Base-by-base conservation (phyloP, 805 yeast species). In the Ogataea siamensis region DNA sequence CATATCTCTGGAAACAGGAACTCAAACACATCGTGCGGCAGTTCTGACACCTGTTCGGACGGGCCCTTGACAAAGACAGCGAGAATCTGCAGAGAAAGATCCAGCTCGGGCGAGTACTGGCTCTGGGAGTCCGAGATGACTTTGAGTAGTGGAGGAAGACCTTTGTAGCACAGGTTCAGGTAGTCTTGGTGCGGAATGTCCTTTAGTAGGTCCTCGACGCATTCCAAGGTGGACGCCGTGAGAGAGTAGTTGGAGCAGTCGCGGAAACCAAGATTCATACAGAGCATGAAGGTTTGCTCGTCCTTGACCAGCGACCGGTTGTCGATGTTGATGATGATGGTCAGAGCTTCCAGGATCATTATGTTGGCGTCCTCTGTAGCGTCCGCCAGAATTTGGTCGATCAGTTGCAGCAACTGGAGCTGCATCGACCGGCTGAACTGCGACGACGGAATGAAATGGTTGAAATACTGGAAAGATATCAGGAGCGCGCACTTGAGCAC, bases 361-460 rank as follows among this genome's bases (percentile, higher is more conserved):
- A 88, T 75, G 23, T 84, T 78, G 0, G 95, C 74, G 51, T 89
- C 98, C 31, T 87, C 96, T 30, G 79, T 84, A 0, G 93, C 74
- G 1, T 76, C 82, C 1, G 70, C 73, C 3, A 73, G 54, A 7
- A 91, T 58, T 2, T 70, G 57, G 3, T 57, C 52, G 8, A 80
- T 68, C 0, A 76, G 45, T 1, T 47, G 31, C 24, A 74, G 40
- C 18, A 64, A 39, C 11, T 42, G 38, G 11, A 31, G 28, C 37
- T 64, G 68, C 25, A 57, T 53, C 2, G 48, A 52, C 7, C 18
- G 10, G 28, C 40, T 49, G 43, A 63, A 54, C 25, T 51, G 34
- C 7, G 45, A 30, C 6, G 53, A 35, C 14, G 49, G 49, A 7
- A 56, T 34, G 34, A 53, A 51, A 29, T 51, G 53, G 33, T 52